Conservation (phyloP, 345 rosid species). For the Citrus sp. region DNA sequence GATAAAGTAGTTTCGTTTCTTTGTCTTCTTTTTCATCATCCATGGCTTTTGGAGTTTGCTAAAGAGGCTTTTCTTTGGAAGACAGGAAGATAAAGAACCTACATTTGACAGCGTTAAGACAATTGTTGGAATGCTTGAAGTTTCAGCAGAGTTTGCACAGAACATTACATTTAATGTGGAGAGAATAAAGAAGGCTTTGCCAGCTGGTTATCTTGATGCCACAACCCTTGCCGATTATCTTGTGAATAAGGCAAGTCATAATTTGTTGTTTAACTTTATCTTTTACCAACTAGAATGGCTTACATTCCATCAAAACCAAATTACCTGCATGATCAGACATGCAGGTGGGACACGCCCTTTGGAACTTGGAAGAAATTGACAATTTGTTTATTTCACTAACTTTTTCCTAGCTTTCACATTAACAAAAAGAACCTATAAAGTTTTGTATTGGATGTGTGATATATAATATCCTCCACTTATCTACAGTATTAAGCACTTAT, state of each 20-base stretch:
- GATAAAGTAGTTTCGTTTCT: neutral
- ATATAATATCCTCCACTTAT: neutral
- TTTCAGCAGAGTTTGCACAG: constrained; percentile 86
- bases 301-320: neutral
- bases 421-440: neutral
- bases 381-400: neutral
- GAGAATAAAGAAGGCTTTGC: constrained; percentile 69
- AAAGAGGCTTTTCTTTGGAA: constrained; percentile 7
- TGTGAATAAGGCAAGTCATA: constrained; percentile 68
- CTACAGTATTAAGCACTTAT: neutral
- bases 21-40: neutral
- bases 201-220: constrained; percentile 93
- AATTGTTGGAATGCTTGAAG: constrained; percentile 83
- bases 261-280: neutral
- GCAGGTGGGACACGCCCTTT: neutral
- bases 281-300: neutral
- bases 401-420: neutral
- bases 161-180: constrained; percentile 70
- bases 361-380: neutral
- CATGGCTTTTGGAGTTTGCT: neutral
- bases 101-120: constrained; percentile 85
- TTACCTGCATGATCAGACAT: neutral
- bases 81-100: constrained; percentile 96
- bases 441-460: neutral
- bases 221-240: constrained; percentile 97